phyloP scores from a whole-genome alignment of 768 basidiomycete genomes.

The Gelatoporia subvermispora region DNA sequence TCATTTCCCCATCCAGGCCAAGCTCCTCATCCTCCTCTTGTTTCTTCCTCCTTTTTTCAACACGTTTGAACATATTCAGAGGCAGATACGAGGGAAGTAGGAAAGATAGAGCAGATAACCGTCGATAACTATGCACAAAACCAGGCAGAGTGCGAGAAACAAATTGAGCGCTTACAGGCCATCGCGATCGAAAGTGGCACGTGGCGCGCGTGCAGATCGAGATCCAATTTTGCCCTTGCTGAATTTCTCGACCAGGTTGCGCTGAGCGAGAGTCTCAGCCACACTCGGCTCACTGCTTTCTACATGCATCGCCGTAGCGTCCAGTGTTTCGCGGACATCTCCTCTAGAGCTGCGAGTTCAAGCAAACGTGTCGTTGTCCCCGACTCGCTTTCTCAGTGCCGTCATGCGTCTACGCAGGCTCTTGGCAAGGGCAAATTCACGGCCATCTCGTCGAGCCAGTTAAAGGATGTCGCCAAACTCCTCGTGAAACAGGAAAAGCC shows the following conservation, averaged over 20 bases:
- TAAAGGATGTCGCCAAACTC: too few species aligned
- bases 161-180: too few species aligned
- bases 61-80: slow-evolving; percentile 70
- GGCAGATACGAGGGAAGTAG: neutral
- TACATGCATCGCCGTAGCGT: slow-evolving; percentile 8
- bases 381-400: neutral
- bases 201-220: neutral
- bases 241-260: neutral
- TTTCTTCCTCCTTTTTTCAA: slow-evolving; percentile 60
- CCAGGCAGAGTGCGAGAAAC: too few species aligned
- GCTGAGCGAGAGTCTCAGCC: neutral
- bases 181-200: too few species aligned
- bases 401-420: neutral
- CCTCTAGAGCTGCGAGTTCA: neutral
- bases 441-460: too few species aligned
- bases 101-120: too few species aligned
- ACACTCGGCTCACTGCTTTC: neutral
- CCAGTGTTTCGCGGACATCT: slow-evolving; percentile 4
- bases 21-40: slow-evolving; percentile 61
- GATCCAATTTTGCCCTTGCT: neutral
- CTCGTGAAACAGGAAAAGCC: too few species aligned
- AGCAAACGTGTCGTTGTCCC: neutral
- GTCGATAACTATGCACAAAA: too few species aligned
- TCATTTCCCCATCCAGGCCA: slow-evolving; percentile 59
- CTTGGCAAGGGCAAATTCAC: too few species aligned